phyloP scores from a whole-genome alignment of 108 stramenopile genomes.

The Parietichytrium sp. region DNA sequence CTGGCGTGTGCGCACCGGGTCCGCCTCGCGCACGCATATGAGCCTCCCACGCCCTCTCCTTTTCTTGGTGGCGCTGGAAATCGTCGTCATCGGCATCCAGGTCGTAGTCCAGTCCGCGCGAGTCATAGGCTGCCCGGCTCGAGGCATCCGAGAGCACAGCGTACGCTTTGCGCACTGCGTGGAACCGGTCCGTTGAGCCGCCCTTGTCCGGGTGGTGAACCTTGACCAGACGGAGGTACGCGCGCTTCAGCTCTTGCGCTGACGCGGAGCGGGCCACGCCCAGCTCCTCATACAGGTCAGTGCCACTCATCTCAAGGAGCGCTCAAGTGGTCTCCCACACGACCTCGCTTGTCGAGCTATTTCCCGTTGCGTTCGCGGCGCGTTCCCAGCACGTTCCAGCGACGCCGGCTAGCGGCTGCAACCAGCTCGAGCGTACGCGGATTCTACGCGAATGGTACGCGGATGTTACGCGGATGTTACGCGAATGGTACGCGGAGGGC shows the following conservation, averaged over 20 bases:
- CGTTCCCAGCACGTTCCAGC: too few relatives aligned
- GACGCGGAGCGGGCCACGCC: neutral
- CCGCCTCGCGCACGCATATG: too few relatives aligned
- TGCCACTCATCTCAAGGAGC: too few relatives aligned
- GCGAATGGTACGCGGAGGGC: too few relatives aligned
- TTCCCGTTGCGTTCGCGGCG: too few relatives aligned
- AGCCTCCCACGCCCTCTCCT: neutral
- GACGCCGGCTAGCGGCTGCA: too few relatives aligned
- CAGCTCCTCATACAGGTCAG: conserved; percentile 12
- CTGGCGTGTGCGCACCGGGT: too few relatives aligned
- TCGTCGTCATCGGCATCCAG: conserved; percentile 23
- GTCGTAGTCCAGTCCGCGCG: neutral
- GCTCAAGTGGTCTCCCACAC: too few relatives aligned
- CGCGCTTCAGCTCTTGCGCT: neutral
- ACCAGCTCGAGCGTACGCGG: too few relatives aligned
- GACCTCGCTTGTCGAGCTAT: too few relatives aligned
- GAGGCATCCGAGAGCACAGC: neutral
- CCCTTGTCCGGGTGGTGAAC: conserved; percentile 16
- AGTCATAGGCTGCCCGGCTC: neutral
- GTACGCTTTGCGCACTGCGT: neutral
- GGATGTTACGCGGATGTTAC: too few relatives aligned
- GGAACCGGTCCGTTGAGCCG: neutral
- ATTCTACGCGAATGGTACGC: too few relatives aligned
- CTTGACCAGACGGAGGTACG: conserved; percentile 30
- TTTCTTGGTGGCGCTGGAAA: neutral